Base-by-base conservation (phyloP, 202 grass and related monocot genomes). In the Zoysia matrella region DNA sequence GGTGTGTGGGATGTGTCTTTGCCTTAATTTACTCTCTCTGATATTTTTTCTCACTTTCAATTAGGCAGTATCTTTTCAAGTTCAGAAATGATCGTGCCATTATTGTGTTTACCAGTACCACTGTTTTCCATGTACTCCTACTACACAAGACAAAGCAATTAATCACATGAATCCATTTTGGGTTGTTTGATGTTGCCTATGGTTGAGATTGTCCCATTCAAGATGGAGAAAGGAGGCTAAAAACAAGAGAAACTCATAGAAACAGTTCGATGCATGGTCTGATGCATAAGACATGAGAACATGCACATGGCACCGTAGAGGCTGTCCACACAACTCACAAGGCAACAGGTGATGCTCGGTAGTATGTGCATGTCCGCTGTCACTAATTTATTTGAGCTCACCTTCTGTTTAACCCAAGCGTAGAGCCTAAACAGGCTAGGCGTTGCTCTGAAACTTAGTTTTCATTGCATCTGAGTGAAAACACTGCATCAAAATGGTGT, bases 201-300 rank as follows among this genome's bases (percentile, higher is more conserved):
- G 22, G 22, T 30, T 0, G 22, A 30, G 22, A 30, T 76, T 57
- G 57, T 85, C 72, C 72, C 44, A 50, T 84, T 52, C 50, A 14
- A 51, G 51, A 67, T 81, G 11, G 15, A 81, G 64, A 69, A 84
- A 65, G 41, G 58, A 36, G 52, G 6, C 57, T 76, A 80, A 8
- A 60, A 52, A 65, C 75, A 41, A 62, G 42, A 36, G 6, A 18
- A 64, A n/a, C n/a, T n/a, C n/a, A n/a, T n/a, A n/a, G n/a, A n/a
- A n/a, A n/a, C n/a, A 65, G 69, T 70, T 57, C 46, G 74, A 79
- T 67, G 74, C 51, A 88, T 86, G 79, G 72, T 80, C 74, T 86
- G 78, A 72, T 80, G 70, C 75, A 80, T 71, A 67, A 11, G 83
- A 71, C 70, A 73, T 47, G 57, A 30, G 22, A 30, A 58, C 51